Base-by-base conservation (phyloP, 768 basidiomycete genomes). In the Tubosaeta brunneosetosa region DNA sequence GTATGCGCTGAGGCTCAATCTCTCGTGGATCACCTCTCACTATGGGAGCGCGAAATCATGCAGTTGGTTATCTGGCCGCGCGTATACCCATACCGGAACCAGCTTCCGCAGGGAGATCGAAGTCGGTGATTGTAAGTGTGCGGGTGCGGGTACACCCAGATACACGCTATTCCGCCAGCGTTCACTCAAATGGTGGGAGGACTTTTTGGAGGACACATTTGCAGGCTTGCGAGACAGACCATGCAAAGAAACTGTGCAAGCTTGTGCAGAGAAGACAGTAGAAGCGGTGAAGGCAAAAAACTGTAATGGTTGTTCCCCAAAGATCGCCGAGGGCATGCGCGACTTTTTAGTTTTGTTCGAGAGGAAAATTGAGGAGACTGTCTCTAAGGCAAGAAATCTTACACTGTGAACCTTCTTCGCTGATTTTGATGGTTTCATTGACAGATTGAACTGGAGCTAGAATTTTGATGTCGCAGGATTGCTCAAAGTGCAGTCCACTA, bases 141-240 rank as follows among this genome's bases (percentile, higher is more conserved):
- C 22, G 33, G 53, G 13, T 45, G 10, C 42, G 8, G 2, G 29
- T 1, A 13, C 31, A 17, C 2, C 17, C 1, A 41, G 12, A 16
- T 55, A 49, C 10, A n/a, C 0, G 17, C 3, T 46, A 1, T 65
- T 52, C 10, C 3, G 12, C 12, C 0, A 0, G 2, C 8, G 12
- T 3, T 25, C 40, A 6, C 32, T 41, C 16, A 25, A 19, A 0
- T 62, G 63, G 66, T 67, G 67, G 63, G 49, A 51, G 0, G 37
- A 46, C 1, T 65, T 57, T 22, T 55, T 57, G 52, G 44, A 55
- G 26, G 51, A 47, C 6, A 10, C 36, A 2, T 56, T 54, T 4
- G 16, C n/a, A 2, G 43, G 31, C 4, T 29, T 67, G 41, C 44
- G 44, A 4, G 64, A 68, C 19, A 63, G 31, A n/a, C 60, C 66